Evolutionary conservation across 768 basidiomycete species (phyloP), one percentile per base, ranked within the genome.

Genomic region (Suillus variegatus): DNA sequence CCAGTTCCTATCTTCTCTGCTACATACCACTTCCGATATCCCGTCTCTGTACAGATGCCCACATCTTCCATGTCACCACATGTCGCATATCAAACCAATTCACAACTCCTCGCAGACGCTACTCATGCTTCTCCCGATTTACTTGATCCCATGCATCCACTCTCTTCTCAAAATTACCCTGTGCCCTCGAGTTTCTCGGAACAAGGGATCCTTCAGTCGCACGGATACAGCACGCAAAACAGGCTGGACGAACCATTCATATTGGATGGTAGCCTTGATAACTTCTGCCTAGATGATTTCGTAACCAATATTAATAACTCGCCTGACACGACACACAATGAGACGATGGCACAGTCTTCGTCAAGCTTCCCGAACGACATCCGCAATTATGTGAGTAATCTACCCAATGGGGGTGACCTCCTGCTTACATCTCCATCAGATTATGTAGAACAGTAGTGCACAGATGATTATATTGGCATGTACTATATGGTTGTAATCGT

Each of bases 11-110:
- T 86, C 61, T 89, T 88, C 75, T 86, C 85, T 14, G 86, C 87
- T 10, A 80, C 82, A 64, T 89, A 88, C 74, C 84, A 82, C 68
- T 89, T 89, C 77, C 79, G 74, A 43, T 87, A 84, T 65, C 71
- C 76, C 5, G 44, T 68, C 38, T 56, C 68, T 32, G 67, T 63
- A 64, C 66, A 65, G 52, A 40, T 68, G 20, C 47, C 65, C 38
- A 63, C 67, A 46, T 51, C 73, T 18, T 28, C 67, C 57, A 73
- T 69, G 66, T 68, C 74, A 64, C 40, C 58, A 18, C 25, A 60
- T 10, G 28, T 43, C 25, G 10, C 58, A 60, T 60, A 60, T 41
- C 57, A 60, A 60, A 16, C 40, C 25, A 60, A 18, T 28, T 28
- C 40, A 20, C 10, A 6, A 12, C 6, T 43, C 18, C 16, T 7